Base-by-base conservation (phyloP, 805 yeast species). In the Schwanniomyces sp. region DNA sequence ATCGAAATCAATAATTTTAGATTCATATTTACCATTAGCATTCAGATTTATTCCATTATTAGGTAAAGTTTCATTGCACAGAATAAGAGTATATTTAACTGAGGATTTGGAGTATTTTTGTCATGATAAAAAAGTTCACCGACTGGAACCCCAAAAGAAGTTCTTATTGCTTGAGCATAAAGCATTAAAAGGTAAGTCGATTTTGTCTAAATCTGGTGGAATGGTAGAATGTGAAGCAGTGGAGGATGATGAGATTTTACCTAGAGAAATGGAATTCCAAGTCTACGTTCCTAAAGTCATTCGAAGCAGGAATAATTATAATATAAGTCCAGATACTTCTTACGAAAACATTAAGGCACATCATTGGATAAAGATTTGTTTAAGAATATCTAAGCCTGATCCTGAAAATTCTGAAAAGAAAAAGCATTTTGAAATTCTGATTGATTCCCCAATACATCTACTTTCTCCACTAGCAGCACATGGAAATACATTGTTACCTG, bases 101-200 rank as follows among this genome's bases (percentile, higher is more conserved):
- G 99, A 94, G 62, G 90, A 88, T 57, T 70, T 88, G 65, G 98
- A 92, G 63, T 95, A 94, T 64, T 94, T 80, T 66, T 89, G 97
- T 67, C 80, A 82, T 36, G 81, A 86, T 62, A 86, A 88, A 60
- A 87, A 86, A 62, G 96, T 92, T 11, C 98, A 94, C 64, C 75
- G 98, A 46, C 81, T 90, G 64, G 98, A 94, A 69, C 97, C 99
- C 0, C 76, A 86, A 1, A 85, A 84, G 59, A 91, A 91, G 67
- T 88, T 79, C 56, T 67, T 92, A 40, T 65, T 94, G 34, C 72
- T 90, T 39, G 99, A 94, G 62, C 91, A 88, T 59, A 83, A 81
- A 58, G 90, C 96, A 2, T 58, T 68, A 30, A 70, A 70, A 45
- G 80, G 78, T 10, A 59, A 61, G 34, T 79, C 81, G 46, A 66